These are phyloP conservation scores for Pseudogymnoascus sp. DNA, from an alignment of 2,329 filamentous ascomycete species.

Conservation along the genomic window DNA sequence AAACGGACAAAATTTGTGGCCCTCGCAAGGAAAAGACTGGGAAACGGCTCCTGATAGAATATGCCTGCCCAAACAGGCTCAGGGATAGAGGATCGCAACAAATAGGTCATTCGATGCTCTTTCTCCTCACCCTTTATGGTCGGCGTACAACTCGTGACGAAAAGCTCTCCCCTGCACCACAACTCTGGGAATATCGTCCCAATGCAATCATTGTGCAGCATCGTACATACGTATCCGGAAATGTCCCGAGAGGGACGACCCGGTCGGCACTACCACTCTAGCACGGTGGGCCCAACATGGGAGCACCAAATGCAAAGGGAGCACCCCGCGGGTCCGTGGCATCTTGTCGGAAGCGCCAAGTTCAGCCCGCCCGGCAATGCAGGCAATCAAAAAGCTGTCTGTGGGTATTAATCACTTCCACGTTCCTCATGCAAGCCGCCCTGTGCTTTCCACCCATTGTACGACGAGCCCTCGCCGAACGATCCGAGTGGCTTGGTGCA, in stretches of 20 bases:
- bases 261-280: constrained; percentile 1
- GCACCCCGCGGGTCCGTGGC: not conserved
- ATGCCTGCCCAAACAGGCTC: not conserved
- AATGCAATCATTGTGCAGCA: constrained; percentile 2
- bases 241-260: constrained; percentile 6
- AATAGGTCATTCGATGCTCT: not conserved
- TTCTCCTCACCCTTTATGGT: not conserved
- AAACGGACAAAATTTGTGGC: not conserved
- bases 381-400: constrained; percentile 7
- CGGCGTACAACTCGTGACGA: not conserved
- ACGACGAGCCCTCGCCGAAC: not conserved
- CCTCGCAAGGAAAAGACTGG: not conserved
- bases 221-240: constrained; percentile 4
- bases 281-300: not conserved
- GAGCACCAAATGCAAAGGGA: not conserved
- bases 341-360: not conserved
- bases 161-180: not conserved
- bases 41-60: not conserved
- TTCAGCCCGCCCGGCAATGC: constrained; percentile 1
- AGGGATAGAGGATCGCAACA: not conserved
- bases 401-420: constrained; percentile 2
- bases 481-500: constrained; percentile 1
- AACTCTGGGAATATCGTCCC: not conserved
- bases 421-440: constrained; percentile 4
- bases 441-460: not conserved